phyloP scores from a whole-genome alignment of 1,284 basidiomycete genomes.

The Marasmius sp. region DNA sequence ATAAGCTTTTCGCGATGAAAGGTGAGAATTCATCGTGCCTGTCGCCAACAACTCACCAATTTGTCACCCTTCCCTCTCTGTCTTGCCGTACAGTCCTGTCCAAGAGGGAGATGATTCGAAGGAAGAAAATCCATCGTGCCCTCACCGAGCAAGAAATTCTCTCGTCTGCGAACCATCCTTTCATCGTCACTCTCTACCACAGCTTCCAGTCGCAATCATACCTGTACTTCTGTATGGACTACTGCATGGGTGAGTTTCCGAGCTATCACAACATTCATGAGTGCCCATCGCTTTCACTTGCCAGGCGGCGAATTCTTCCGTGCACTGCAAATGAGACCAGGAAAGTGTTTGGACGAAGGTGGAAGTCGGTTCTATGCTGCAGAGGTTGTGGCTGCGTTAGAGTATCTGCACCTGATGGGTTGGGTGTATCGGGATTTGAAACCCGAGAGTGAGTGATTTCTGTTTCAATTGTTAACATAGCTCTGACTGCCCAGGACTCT shows the following conservation, averaged over 20 bases:
- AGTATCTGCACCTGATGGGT: slow-evolving; percentile 98
- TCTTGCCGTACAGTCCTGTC: slow-evolving; percentile 69
- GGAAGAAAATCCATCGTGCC: slow-evolving; percentile 97
- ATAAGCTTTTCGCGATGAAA: slow-evolving; percentile 96
- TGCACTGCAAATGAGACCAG: slow-evolving; percentile 91
- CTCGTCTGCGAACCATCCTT: slow-evolving; percentile 94
- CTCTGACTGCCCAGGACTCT: slow-evolving; percentile 1
- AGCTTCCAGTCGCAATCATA: slow-evolving; percentile 98
- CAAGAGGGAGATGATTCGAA: slow-evolving; percentile 98
- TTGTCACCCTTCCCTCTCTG: slow-evolving; percentile 12
- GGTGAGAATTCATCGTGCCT: slow-evolving; percentile 50
- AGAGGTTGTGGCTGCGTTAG: slow-evolving; percentile 96
- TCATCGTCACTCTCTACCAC: slow-evolving; percentile 96
- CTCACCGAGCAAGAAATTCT: slow-evolving; percentile 96
- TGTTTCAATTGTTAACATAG: slow-evolving; percentile 1
- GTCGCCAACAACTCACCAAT: slow-evolving; percentile 14
- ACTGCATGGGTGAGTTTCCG: slow-evolving; percentile 77
- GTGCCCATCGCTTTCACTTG: neutral
- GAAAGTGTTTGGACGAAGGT: slow-evolving; percentile 94
- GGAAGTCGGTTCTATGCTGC: slow-evolving; percentile 98
- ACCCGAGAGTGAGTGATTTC: slow-evolving; percentile 84
- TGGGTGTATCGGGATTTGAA: slow-evolving; percentile 99
- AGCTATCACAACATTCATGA: neutral
- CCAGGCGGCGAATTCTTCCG: slow-evolving; percentile 94
- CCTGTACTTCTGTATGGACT: slow-evolving; percentile 98